phyloP scores from a whole-genome alignment of 2,329 filamentous ascomycete genomes.

The Diaporthe helianthi region DNA sequence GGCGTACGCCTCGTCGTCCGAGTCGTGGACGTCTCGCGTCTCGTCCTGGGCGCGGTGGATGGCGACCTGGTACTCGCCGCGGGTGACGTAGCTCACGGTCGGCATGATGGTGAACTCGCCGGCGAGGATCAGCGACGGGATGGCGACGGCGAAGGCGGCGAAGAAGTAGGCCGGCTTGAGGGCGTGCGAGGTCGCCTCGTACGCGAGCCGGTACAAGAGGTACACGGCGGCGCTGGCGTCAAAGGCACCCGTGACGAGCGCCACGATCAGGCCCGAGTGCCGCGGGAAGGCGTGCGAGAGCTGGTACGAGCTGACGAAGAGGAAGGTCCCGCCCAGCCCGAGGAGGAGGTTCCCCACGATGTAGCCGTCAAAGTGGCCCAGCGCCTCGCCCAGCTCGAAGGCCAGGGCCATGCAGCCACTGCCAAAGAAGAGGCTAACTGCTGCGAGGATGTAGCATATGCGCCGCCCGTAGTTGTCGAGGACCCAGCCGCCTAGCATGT shows the following conservation, averaged over 20 bases:
- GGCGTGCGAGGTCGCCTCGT: constrained; percentile 51
- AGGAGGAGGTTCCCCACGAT: constrained; percentile 66
- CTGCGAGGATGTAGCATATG: constrained; percentile 66
- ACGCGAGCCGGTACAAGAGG: constrained; percentile 63
- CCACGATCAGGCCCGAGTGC: constrained; percentile 65
- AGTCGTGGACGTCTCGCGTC: constrained; percentile 54
- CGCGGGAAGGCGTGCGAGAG: constrained; percentile 70
- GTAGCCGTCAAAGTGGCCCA: constrained; percentile 61
- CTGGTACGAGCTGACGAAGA: constrained; percentile 71
- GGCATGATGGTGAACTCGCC: constrained; percentile 52
- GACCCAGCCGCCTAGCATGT: constrained; percentile 70
- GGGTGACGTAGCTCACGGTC: constrained; percentile 47
- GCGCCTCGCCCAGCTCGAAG: constrained; percentile 25
- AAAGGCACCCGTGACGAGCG: constrained; percentile 68
- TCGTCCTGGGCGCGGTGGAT: constrained; percentile 48
- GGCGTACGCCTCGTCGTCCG: constrained; percentile 61
- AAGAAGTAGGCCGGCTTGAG: constrained; percentile 51
- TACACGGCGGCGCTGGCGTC: constrained; percentile 69
- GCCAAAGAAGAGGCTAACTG: constrained; percentile 64
- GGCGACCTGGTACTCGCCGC: constrained; percentile 48
- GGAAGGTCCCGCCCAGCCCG: constrained; percentile 66
- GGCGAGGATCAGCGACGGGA: constrained; percentile 46
- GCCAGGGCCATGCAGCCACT: constrained; percentile 54
- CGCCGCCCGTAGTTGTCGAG: constrained; percentile 72
- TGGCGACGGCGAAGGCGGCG: constrained; percentile 44